These are phyloP conservation scores for Bacidia gigantensis DNA, from an alignment of 495 filamentous ascomycete genomes.

Conservation along the genomic window DNA sequence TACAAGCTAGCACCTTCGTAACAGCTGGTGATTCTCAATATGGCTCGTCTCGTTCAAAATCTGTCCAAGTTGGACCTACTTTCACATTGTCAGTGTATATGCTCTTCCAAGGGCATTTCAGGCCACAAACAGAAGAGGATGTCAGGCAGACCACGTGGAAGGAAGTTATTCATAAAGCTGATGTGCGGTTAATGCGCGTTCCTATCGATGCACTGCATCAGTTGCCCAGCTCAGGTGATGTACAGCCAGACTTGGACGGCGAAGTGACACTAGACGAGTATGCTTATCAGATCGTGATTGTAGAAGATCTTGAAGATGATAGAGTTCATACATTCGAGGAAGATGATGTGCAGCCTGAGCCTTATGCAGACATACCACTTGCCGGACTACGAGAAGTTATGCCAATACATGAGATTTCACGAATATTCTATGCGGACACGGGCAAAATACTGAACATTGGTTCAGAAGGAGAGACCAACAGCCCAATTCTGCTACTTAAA, in stretches of 20 bases:
- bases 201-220: constrained; percentile 30
- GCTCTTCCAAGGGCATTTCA: constrained; percentile 75
- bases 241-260: too few relatives aligned
- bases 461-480: constrained; percentile 62
- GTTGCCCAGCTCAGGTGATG: constrained; percentile 1
- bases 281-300: constrained; percentile 73
- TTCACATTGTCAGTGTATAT: constrained; percentile 92
- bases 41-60: constrained; percentile 41
- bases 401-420: constrained; percentile 82
- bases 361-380: constrained; percentile 52
- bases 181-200: constrained; percentile 59
- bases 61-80: constrained; percentile 76
- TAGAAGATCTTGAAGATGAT: constrained; percentile 90
- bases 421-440: constrained; percentile 95
- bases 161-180: constrained; percentile 91
- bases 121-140: constrained; percentile 47
- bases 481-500: constrained; percentile 76
- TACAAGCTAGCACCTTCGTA: constrained; percentile 90
- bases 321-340: constrained; percentile 75
- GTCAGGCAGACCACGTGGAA: constrained; percentile 81
- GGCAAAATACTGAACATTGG: constrained; percentile 88
- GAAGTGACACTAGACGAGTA: constrained; percentile 53
- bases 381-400: constrained; percentile 77
- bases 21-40: constrained; percentile 82
- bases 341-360: constrained; percentile 39